Conservation (phyloP, 805 yeast genomes). For the Candida vartiovaarae region DNA sequence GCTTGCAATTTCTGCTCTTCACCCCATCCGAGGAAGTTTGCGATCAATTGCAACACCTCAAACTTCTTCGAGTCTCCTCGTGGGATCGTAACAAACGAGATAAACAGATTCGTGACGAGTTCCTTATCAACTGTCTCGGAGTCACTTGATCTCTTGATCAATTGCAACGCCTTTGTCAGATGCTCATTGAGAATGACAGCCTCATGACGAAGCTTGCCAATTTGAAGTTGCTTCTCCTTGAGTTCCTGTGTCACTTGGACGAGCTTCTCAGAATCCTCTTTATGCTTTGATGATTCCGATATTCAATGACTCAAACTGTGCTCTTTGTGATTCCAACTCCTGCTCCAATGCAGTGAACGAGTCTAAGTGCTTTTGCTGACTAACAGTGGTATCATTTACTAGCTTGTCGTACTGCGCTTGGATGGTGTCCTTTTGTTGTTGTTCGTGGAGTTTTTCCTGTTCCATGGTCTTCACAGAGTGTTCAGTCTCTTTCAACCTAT, state of each 20-base stretch:
- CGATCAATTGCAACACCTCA: conserved; percentile 80
- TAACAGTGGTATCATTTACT: conserved; percentile 2
- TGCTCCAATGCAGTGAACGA: conserved; percentile 9
- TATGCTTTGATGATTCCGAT: not conserved
- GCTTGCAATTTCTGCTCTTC: conserved; percentile 71
- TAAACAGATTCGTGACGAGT: conserved; percentile 75
- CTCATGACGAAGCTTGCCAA: conserved; percentile 92
- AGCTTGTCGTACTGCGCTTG: conserved; percentile 1
- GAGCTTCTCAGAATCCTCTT: conserved; percentile 13
- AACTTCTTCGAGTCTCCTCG: conserved; percentile 92
- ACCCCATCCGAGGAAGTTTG: conserved; percentile 85
- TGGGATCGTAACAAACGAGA: conserved; percentile 81
- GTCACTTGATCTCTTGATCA: conserved; percentile 72
- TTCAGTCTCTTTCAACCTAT: conserved; percentile 7
- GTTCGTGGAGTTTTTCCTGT: not conserved
- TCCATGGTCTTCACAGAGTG: conserved; percentile 1
- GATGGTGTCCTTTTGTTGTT: conserved; percentile 2
- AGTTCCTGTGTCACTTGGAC: conserved; percentile 43
- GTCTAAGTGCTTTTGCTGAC: conserved; percentile 2
- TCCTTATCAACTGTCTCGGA: conserved; percentile 82
- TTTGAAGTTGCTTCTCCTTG: conserved; percentile 64
- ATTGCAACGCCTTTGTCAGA: conserved; percentile 81
- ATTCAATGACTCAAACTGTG: conserved; percentile 4
- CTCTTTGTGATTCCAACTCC: conserved; percentile 25
- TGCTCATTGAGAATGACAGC: conserved; percentile 92